Evolutionary conservation across 2,329 filamentous ascomycete species (phyloP).

Genomic region (Diplodia intermedia): DNA sequence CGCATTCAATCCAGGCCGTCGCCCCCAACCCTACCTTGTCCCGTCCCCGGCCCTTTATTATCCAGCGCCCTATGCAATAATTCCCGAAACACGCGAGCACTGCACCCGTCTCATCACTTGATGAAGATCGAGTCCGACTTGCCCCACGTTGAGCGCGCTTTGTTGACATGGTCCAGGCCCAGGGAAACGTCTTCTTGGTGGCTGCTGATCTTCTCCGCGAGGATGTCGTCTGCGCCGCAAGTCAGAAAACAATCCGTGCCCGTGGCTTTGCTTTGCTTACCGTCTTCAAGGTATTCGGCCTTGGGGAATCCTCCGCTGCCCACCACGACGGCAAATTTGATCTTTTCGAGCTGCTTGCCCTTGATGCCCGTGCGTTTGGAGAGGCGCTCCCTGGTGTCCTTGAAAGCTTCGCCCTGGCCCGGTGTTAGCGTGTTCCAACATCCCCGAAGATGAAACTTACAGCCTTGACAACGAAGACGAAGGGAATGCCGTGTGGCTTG

Average conservation of each 20-base stretch:
- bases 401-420: slow-evolving; percentile 78
- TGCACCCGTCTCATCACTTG: slow-evolving; percentile 25
- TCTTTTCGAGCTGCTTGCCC: slow-evolving; percentile 98
- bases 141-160: slow-evolving; percentile 64
- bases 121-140: slow-evolving; percentile 63
- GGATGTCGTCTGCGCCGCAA: slow-evolving; percentile 51
- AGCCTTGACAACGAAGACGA: slow-evolving; percentile 84
- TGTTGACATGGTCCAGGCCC: slow-evolving; percentile 68
- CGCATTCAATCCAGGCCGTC: slow-evolving; percentile 27
- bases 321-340: slow-evolving; percentile 85
- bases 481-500: slow-evolving; percentile 86
- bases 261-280: slow-evolving; percentile 62
- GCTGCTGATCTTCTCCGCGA: slow-evolving; percentile 51
- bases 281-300: slow-evolving; percentile 84
- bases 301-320: slow-evolving; percentile 71
- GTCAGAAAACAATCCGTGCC: slow-evolving; percentile 31
- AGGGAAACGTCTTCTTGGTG: slow-evolving; percentile 48
- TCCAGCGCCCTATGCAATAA: slow-evolving; percentile 30
- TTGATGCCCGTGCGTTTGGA: slow-evolving; percentile 93
- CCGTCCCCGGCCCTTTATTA: slow-evolving; percentile 18
- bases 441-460: slow-evolving; percentile 57
- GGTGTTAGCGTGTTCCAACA: background rate
- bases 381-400: slow-evolving; percentile 91
- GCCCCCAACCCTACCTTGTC: background rate
- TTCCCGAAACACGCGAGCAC: slow-evolving; percentile 17